These are phyloP conservation scores for Monosporascus sp. DNA, from an alignment of 2,329 filamentous ascomycete species.

Conservation along the genomic window DNA sequence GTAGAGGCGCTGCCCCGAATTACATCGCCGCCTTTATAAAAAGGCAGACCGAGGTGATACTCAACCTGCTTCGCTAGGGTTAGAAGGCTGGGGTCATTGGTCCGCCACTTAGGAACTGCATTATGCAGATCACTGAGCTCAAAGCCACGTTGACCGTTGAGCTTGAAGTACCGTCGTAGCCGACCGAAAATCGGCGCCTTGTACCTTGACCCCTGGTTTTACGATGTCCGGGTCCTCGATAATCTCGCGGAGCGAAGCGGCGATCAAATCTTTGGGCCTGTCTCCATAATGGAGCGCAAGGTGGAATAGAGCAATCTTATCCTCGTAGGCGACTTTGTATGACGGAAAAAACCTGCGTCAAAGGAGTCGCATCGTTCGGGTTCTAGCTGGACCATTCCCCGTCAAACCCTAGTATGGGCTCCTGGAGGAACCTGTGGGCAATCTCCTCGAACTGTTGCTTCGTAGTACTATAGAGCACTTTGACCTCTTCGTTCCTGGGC, in stretches of 20 bases:
- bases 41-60: constrained; percentile 16
- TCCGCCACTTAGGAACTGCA: constrained; percentile 7
- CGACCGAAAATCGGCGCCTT: constrained; percentile 17
- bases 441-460: constrained; percentile 13
- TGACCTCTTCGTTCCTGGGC: constrained; percentile 4
- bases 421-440: constrained; percentile 16
- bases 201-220: constrained; percentile 18
- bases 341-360: constrained; percentile 17
- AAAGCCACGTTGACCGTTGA: constrained; percentile 17
- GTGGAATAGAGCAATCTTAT: constrained; percentile 20
- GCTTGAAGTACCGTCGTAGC: constrained; percentile 10
- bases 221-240: constrained; percentile 18
- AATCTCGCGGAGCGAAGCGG: constrained; percentile 18
- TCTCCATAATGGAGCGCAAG: constrained; percentile 18
- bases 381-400: constrained; percentile 21
- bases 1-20: constrained; percentile 11
- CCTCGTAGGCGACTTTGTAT: constrained; percentile 22
- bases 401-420: constrained; percentile 21
- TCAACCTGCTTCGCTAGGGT: constrained; percentile 13
- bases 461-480: constrained; percentile 14
- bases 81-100: constrained; percentile 9
- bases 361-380: not conserved
- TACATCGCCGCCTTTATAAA: constrained; percentile 13
- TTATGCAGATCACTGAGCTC: constrained; percentile 21
- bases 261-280: constrained; percentile 18